Evolutionary conservation across 495 filamentous ascomycete species (phyloP).

Genomic region (Podospora pseudopauciseta): DNA sequence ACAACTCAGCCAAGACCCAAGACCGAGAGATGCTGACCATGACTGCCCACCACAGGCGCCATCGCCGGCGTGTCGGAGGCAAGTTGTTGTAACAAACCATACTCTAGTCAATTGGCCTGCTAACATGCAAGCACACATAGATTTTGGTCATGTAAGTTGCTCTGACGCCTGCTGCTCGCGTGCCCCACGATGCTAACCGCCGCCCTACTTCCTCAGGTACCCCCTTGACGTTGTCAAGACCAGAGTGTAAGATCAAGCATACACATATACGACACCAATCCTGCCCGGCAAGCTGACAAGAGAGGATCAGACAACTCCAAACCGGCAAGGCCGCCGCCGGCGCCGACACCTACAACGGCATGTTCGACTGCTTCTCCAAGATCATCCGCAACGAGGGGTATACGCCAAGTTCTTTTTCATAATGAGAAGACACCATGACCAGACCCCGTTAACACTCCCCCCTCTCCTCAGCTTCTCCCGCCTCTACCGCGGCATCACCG

Average conservation of each 20-base stretch:
- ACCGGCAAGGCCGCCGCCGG: slow-evolving; percentile 62
- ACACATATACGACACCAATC: slow-evolving; percentile 5
- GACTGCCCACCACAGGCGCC: slow-evolving; percentile 19
- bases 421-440: neutral
- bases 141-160: slow-evolving; percentile 76
- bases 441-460: slow-evolving; percentile 16
- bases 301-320: slow-evolving; percentile 70
- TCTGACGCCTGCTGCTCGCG: slow-evolving; percentile 19
- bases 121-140: slow-evolving; percentile 45
- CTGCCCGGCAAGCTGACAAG: slow-evolving; percentile 28
- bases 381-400: slow-evolving; percentile 94
- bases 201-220: slow-evolving; percentile 61
- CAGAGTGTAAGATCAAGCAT: slow-evolving; percentile 62
- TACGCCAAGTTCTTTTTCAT: slow-evolving; percentile 15
- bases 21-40: slow-evolving; percentile 20
- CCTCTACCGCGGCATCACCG: slow-evolving; percentile 91
- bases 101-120: slow-evolving; percentile 23
- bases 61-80: slow-evolving; percentile 32
- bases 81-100: slow-evolving; percentile 11
- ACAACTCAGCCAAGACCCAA: slow-evolving; percentile 12
- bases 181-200: slow-evolving; percentile 22
- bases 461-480: slow-evolving; percentile 63
- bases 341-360: slow-evolving; percentile 84
- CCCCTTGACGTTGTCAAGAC: slow-evolving; percentile 98
- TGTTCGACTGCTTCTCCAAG: slow-evolving; percentile 96